Evolutionary conservation across 768 basidiomycete genomes (phyloP), one percentile per base, ranked within the genome.

Genomic region (Rubroboletus satanas): DNA sequence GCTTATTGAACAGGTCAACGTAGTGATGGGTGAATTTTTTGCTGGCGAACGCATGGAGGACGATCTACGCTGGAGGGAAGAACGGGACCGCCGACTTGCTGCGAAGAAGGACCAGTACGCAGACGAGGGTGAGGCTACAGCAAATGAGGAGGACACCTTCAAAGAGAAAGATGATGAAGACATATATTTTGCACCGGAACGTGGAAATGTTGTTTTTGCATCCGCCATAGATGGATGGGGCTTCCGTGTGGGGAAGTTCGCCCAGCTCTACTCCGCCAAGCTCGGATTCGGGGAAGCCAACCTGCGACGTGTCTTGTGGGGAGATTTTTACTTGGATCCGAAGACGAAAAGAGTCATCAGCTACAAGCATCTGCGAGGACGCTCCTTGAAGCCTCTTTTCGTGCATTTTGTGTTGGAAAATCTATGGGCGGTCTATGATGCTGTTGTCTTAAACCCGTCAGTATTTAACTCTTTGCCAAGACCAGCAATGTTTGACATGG

Each of bases 221-320:
- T 93, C 90, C 31, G 97, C 96, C 4, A 83, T 98, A 52, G 93
- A 98, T 60, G 94, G 96, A 5, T 98, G 96, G 96, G 97, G 95
- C 0, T 99, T 99, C 74, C 82, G 96, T 42, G 79, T 98, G 8
- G 85, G 87, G 43, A 92, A 92, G 67, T 99, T 99, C 64, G 93
- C 97, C 0, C 86, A 94, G 66, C 76, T 98, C 9, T 98, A 94
- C 71, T 88, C 91, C 0, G 77, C 82, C 37, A 98, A 96, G 70
- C 80, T 99, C 12, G 90, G 91, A 28, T 87, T 98, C 65, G 89
- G 90, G 67, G 96, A 98, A 73, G 77, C 77, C 6, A 95, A 90
- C 65, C 74, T 99, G 36, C 79, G 89, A 55, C 79, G 84, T 48
- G 93, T 93, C 9, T 76, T 99, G 7, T 99, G 97, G 97, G 97